Evolutionary conservation across 2,329 filamentous ascomycete genomes (phyloP).

Genomic region (Mycocentrospora acerina): DNA sequence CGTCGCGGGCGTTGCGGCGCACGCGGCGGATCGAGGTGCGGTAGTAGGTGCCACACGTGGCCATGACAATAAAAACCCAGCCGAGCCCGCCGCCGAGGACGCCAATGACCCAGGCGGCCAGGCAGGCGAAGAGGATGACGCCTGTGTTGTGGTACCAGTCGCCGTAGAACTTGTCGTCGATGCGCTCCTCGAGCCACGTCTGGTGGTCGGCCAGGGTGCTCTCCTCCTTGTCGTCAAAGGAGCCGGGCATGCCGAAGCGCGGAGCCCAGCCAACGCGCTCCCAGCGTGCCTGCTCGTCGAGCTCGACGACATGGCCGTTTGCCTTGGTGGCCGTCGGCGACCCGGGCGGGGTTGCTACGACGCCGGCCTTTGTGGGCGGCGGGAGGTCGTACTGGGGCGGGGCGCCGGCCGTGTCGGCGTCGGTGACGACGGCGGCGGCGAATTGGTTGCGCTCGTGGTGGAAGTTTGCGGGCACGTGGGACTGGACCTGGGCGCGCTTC

Average conservation of each 20-base stretch:
- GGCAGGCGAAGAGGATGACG: conserved; percentile 90
- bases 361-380: conserved; percentile 69
- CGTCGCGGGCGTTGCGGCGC: conserved; percentile 92
- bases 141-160: conserved; percentile 98
- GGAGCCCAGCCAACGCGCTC: conserved; percentile 81
- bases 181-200: conserved; percentile 78
- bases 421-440: conserved; percentile 72
- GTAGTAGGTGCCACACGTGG: conserved; percentile 90
- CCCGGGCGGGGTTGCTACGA: conserved; percentile 53
- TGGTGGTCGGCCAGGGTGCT: conserved; percentile 78
- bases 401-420: conserved; percentile 53
- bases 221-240: conserved; percentile 56
- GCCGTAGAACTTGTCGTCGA: conserved; percentile 90
- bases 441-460: conserved; percentile 63
- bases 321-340: conserved; percentile 49
- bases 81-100: conserved; percentile 86
- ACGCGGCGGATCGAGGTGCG: conserved; percentile 91
- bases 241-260: conserved; percentile 64
- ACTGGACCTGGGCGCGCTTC: conserved; percentile 77
- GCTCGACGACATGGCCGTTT: conserved; percentile 56
- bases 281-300: conserved; percentile 56
- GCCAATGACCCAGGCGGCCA: conserved; percentile 87
- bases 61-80: conserved; percentile 94
- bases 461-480: conserved; percentile 64
- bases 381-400: conserved; percentile 74